Evolutionary conservation across 2,329 filamentous ascomycete genomes (phyloP).

Genomic region (Escovopsis sp.): DNA sequence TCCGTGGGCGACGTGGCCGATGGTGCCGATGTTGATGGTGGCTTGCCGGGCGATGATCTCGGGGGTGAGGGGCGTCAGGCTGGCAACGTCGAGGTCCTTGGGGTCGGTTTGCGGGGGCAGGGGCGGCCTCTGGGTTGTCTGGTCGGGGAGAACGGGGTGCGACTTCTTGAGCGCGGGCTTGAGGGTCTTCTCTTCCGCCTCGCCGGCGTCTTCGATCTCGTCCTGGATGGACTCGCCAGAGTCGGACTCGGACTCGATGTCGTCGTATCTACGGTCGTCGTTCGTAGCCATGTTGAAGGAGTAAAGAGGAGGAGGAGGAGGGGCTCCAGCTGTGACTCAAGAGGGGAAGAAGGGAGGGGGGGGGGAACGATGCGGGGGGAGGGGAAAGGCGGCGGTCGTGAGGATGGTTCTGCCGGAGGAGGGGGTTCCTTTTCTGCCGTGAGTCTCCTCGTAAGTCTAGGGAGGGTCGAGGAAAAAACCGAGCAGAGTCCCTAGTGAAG

Average conservation of each 20-base stretch:
- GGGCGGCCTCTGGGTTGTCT: conserved; percentile 35
- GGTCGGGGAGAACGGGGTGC: conserved; percentile 36
- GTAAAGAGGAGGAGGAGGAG: too few species aligned
- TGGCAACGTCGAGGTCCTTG: conserved; percentile 68
- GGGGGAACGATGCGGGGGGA: neutral
- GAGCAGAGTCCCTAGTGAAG: neutral
- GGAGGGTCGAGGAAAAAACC: too few species aligned
- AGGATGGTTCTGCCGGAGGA: too few species aligned
- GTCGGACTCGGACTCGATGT: conserved; percentile 58
- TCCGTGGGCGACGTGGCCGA: conserved; percentile 96
- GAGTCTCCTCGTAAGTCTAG: too few species aligned
- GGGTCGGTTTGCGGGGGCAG: conserved; percentile 86
- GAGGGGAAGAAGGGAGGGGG: too few species aligned
- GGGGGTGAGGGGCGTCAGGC: conserved; percentile 70
- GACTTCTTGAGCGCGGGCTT: conserved; percentile 81
- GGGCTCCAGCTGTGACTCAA: too few species aligned
- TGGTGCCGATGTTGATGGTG: conserved; percentile 97
- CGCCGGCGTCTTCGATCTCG: conserved; percentile 40
- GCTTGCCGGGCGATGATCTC: conserved; percentile 97
- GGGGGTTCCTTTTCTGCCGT: too few species aligned
- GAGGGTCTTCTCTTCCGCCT: conserved; percentile 47
- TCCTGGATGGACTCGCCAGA: conserved; percentile 49
- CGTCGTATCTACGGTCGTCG: conserved; percentile 51
- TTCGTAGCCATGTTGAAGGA: conserved; percentile 42
- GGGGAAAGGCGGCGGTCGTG: neutral